phyloP scores from a whole-genome alignment of 2,329 filamentous ascomycete genomes.

The Colletotrichum coccodes region DNA sequence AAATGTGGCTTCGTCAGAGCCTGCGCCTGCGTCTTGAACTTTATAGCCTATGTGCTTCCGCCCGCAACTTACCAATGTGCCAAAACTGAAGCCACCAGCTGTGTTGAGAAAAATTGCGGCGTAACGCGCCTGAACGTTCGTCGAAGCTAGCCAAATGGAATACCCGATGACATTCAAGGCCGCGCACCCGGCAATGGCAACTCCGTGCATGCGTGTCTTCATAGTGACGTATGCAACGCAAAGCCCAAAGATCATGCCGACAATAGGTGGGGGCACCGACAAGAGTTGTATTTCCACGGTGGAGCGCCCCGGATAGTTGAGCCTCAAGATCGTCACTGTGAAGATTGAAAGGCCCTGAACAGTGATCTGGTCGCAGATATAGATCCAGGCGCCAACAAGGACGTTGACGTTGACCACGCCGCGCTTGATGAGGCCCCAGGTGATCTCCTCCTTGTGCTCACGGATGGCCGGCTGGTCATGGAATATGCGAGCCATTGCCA shows the following conservation, averaged over 20 bases:
- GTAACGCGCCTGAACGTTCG: constrained; percentile 37
- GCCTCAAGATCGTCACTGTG: constrained; percentile 69
- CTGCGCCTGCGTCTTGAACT: neutral
- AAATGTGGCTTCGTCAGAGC: neutral
- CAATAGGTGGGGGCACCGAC: constrained; percentile 37
- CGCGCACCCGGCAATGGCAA: constrained; percentile 38
- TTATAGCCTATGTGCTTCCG: neutral
- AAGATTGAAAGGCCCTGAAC: constrained; percentile 76
- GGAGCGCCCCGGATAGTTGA: constrained; percentile 39
- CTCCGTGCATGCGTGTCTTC: constrained; percentile 38
- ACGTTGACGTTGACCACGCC: constrained; percentile 38
- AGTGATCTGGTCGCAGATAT: constrained; percentile 53
- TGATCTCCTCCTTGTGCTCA: constrained; percentile 35
- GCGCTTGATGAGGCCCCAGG: constrained; percentile 34
- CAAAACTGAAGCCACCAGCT: constrained; percentile 39
- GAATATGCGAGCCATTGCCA: constrained; percentile 74
- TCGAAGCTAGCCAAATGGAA: constrained; percentile 40
- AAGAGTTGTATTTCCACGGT: constrained; percentile 39
- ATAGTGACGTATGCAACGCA: constrained; percentile 40
- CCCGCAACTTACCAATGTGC: constrained; percentile 31
- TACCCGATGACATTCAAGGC: constrained; percentile 38
- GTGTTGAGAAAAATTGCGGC: constrained; percentile 42
- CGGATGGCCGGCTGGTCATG: constrained; percentile 40
- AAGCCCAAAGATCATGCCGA: constrained; percentile 38
- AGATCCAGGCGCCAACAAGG: constrained; percentile 39